Evolutionary conservation across 805 yeast genomes (phyloP).

Genomic region (Lipomyces orientalis): DNA sequence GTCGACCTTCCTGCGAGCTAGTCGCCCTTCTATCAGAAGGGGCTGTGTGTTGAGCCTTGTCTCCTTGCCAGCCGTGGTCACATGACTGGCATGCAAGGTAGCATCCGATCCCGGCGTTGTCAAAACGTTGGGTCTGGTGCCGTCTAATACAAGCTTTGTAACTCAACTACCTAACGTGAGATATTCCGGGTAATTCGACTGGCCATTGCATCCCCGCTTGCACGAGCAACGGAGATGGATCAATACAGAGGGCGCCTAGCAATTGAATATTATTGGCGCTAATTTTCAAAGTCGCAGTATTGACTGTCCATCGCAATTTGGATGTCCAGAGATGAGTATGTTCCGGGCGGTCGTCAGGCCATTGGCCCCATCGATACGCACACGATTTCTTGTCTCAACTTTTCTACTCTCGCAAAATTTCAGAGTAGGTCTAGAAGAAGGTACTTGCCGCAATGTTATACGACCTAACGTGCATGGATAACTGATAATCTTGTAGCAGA

Average conservation of each 20-base stretch:
- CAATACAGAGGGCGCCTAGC: background rate
- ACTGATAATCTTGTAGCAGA: constrained; percentile 1
- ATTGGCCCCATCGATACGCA: background rate
- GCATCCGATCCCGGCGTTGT: no score
- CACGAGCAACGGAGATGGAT: no score
- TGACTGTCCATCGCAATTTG: background rate
- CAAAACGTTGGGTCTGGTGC: no score
- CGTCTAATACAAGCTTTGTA: no score
- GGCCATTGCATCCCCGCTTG: background rate
- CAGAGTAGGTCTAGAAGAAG: background rate
- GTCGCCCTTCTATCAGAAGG: no score
- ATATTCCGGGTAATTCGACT: no score
- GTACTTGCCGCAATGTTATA: background rate
- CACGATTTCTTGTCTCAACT: background rate
- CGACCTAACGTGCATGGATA: background rate
- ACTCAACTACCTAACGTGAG: no score
- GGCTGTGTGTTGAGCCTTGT: no score
- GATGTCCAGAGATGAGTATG: background rate
- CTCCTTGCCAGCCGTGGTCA: no score
- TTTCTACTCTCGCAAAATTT: background rate
- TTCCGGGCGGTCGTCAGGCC: constrained; percentile 2
- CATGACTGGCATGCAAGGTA: no score
- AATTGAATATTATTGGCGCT: background rate
- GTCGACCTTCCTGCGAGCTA: no score
- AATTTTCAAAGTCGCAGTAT: background rate